These are phyloP conservation scores for Gaertneriomyces semiglobifer DNA, from an alignment of 192 early-diverging fungal species.

Conservation along the genomic window DNA sequence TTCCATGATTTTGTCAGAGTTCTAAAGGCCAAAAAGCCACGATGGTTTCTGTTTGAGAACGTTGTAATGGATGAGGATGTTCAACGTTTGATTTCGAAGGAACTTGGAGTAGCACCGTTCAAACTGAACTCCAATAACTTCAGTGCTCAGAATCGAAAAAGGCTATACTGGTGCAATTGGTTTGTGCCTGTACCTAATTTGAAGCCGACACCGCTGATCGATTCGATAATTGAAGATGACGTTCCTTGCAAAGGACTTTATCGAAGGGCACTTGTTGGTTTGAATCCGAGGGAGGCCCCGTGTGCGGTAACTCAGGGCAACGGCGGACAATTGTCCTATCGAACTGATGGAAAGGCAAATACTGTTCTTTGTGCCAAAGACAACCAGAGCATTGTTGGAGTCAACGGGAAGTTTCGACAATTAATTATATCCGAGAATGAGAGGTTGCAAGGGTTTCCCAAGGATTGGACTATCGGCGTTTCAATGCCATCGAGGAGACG, in stretches of 20 bases:
- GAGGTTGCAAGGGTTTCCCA: constrained; percentile 5
- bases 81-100: background rate
- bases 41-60: constrained; percentile 12
- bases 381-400: constrained; percentile 8
- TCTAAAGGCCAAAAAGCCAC: constrained; percentile 12
- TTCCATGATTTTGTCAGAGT: constrained; percentile 6
- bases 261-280: too few species aligned
- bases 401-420: constrained; percentile 7
- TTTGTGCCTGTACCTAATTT: background rate
- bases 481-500: background rate
- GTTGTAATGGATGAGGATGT: background rate
- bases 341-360: constrained; percentile 8
- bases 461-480: background rate
- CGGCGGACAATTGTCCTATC: background rate
- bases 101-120: constrained; percentile 6
- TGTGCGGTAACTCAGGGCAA: too few species aligned
- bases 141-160: constrained; percentile 9
- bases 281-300: constrained; percentile 3
- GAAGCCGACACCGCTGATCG: background rate
- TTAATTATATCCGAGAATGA: constrained; percentile 4
- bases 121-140: constrained; percentile 5
- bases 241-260: too few species aligned
- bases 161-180: constrained; percentile 14
- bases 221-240: constrained; percentile 2
- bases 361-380: background rate